These are phyloP conservation scores for Cucurbita moschata DNA, from an alignment of 306 rosid genomes.

Conservation along the genomic window DNA sequence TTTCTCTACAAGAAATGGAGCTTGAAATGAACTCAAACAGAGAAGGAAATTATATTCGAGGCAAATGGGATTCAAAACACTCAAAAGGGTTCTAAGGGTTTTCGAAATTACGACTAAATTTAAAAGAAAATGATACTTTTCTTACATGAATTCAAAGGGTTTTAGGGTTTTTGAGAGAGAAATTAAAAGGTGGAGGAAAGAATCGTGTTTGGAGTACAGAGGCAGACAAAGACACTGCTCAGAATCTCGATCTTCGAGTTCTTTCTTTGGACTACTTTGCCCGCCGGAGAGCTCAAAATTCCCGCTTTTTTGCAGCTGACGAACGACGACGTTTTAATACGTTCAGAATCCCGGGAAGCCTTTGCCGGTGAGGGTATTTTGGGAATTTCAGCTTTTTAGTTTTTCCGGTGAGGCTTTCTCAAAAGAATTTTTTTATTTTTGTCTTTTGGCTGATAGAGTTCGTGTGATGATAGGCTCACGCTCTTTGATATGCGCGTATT, in stretches of 20 bases:
- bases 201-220: conserved; percentile 5
- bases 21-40: background rate
- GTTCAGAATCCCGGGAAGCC: background rate
- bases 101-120: background rate
- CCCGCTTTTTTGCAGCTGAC: background rate
- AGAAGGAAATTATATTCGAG: background rate
- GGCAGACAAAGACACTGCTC: conserved; percentile 21
- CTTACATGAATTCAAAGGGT: background rate
- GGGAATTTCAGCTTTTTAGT: conserved; percentile 12
- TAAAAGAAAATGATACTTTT: background rate
- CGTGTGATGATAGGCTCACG: too few species aligned
- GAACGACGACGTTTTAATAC: background rate
- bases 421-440: conserved; percentile 23
- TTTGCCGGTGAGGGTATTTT: conserved; percentile 13
- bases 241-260: conserved; percentile 23
- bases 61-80: background rate
- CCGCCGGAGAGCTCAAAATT: conserved; percentile 1
- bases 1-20: background rate
- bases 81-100: background rate
- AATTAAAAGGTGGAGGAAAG: background rate
- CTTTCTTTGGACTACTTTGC: conserved; percentile 14
- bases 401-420: background rate
- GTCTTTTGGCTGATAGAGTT: too few species aligned
- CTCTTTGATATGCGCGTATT: too few species aligned
- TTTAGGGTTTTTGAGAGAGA: background rate